These are phyloP conservation scores for Posidonia australis DNA, from an alignment of 106 monocot genomes.

Conservation along the genomic window DNA sequence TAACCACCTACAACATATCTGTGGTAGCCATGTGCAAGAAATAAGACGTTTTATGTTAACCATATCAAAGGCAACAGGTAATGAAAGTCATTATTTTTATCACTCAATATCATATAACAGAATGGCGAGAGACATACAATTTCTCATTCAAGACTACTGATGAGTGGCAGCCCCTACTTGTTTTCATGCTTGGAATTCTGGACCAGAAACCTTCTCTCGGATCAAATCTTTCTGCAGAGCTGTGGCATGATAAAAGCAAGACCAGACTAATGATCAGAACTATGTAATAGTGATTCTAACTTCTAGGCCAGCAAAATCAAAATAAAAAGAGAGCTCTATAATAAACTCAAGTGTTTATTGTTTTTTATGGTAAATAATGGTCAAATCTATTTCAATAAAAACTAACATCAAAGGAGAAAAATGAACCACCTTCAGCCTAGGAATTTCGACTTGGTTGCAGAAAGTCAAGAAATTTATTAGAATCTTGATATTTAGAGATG, in stretches of 20 bases:
- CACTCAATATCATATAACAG: background rate
- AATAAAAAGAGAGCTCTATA: background rate
- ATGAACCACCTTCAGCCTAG: too few relatives aligned
- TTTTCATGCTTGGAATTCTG: slow-evolving; percentile 47
- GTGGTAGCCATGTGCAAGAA: background rate
- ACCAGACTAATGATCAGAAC: background rate
- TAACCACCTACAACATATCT: slow-evolving; percentile 68
- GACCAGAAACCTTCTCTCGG: slow-evolving; percentile 51
- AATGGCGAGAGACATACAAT: slow-evolving; percentile 28
- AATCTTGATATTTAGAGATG: too few relatives aligned
- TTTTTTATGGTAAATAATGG: too few relatives aligned
- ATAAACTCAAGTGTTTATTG: too few relatives aligned
- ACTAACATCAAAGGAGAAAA: too few relatives aligned
- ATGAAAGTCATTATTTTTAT: too few relatives aligned
- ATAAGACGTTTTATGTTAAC: too few relatives aligned
- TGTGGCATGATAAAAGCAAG: slow-evolving; percentile 11
- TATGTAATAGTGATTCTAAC: background rate
- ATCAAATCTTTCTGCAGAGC: slow-evolving; percentile 69
- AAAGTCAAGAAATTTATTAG: too few relatives aligned
- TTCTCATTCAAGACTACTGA: slow-evolving; percentile 46
- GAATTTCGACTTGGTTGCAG: too few relatives aligned
- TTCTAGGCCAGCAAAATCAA: slow-evolving; percentile 17
- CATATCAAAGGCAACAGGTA: too few relatives aligned
- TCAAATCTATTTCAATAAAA: too few relatives aligned
- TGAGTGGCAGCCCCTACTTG: slow-evolving; percentile 47